Evolutionary conservation across 2,329 filamentous ascomycete species (phyloP), one percentile per base, ranked within the genome.

Genomic region (Cercospora citrullina): DNA sequence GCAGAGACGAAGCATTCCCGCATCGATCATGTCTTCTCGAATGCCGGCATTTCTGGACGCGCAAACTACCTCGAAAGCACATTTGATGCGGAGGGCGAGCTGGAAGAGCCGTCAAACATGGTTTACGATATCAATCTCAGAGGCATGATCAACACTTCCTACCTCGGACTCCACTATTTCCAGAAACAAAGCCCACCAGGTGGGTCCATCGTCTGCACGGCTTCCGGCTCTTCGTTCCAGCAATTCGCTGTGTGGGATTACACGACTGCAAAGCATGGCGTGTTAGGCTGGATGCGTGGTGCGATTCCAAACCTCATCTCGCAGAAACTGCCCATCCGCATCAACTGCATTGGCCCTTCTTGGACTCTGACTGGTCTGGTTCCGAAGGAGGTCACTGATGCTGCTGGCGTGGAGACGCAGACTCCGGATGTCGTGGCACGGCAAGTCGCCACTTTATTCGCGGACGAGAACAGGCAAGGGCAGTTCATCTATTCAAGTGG

Each of bases 281-380:
- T 87, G 0, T 69, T 88, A 0, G 86, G 87, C 2, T 82, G 86
- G 64, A 80, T 85, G 23, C 81, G 86, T 30, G 82, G 83, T 3
- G 76, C 86, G 9, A 75, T 80, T 1, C 75, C 77, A 2, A 75
- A 82, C 3, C 70, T 12, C 72, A 79, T 10, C 68, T 74, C 18
- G 16, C 63, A 53, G 21, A 65, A 53, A 4, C 68, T 84, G 1
- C 82, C 84, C 1, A 83, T 89, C 53, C 84, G 87, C 14, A 74
- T 89, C 61, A 89, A 89, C 77, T 82, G 80, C 5, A 77, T 89
- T 21, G 82, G 84, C 1, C 86, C 87, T 1, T 83, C 80, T 31
- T 88, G 86, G 86, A 87, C 87, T 0, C 77, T 80, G 3, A 85
- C 84, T 16, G 81, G 78, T 12, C 79, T 87, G 0, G 75, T 87